These are phyloP conservation scores for Tubosaeta brunneosetosa DNA, from an alignment of 768 basidiomycete species.

Conservation along the genomic window DNA sequence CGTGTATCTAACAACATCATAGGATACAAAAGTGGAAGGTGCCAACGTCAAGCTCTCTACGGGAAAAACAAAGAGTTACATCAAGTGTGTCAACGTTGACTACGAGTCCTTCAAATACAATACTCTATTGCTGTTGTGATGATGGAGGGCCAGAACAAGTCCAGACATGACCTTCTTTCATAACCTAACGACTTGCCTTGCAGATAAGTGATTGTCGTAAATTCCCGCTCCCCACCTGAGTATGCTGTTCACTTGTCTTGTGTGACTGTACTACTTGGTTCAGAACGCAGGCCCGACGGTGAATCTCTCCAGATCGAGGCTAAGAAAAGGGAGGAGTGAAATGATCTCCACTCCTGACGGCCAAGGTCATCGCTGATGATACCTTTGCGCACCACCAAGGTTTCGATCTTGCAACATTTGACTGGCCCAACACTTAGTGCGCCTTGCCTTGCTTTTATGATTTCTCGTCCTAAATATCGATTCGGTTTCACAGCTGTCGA, in stretches of 20 bases:
- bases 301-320: slow-evolving; percentile 90
- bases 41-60: slow-evolving; percentile 92
- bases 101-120: slow-evolving; percentile 97
- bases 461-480: slow-evolving; percentile 9
- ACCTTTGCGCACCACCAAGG: slow-evolving; percentile 94
- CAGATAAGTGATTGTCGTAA: slow-evolving; percentile 98
- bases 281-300: slow-evolving; percentile 88
- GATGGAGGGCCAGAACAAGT: slow-evolving; percentile 98
- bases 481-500: slow-evolving; percentile 68
- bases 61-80: slow-evolving; percentile 99
- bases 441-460: slow-evolving; percentile 26
- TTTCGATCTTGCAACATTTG: slow-evolving; percentile 95
- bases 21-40: slow-evolving; percentile 93
- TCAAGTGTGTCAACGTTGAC: slow-evolving; percentile 98
- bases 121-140: slow-evolving; percentile 97
- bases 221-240: slow-evolving; percentile 93
- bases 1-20: slow-evolving; percentile 12
- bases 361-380: slow-evolving; percentile 97
- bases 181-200: slow-evolving; percentile 6
- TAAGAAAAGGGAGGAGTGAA: slow-evolving; percentile 95
- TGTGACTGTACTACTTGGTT: slow-evolving; percentile 8
- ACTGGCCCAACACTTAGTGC: slow-evolving; percentile 85
- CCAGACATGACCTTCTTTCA: neutral
- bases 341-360: slow-evolving; percentile 95
- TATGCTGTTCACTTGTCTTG: slow-evolving; percentile 37